Evolutionary conservation across 1,284 basidiomycete genomes (phyloP), one percentile per base, ranked within the genome.

Genomic region (Ceratobasidium sp.): DNA sequence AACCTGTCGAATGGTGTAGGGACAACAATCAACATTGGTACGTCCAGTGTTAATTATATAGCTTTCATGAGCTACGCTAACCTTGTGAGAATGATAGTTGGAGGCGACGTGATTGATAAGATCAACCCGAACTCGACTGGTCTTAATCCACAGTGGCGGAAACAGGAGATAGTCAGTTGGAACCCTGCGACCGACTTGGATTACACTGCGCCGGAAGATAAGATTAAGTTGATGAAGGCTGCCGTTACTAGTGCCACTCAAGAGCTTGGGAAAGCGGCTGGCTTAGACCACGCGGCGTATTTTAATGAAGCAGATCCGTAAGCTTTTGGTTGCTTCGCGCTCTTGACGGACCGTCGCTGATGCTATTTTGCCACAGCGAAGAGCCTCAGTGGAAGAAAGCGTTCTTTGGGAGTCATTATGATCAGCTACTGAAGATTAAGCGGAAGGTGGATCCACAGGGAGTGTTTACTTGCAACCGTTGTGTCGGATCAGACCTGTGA

Each of bases 131-230:
- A 84, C 58, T 85, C 86, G 1, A 84, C 83, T 10, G 87, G 87
- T 18, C 76, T 88, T 28, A 86, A 88, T 79, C 88, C 87, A 6
- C 85, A 85, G 3, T 89, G 87, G 87, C 83, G 88, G 6, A 83
- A 84, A 9, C 55, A 72, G 6, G 85, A 86, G 1, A 55, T 88
- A 26, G 81, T 83, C 7, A 82, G 86, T 64, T 77, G 82, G 10
- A 53, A 81, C 12, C 79, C 82, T 20, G 81, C 73, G 6, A 63
- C 67, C 4, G 39, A 9, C 4, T 88, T 87, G 87, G 71, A 80
- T 0, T 86, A 87, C 40, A 84, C 83, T 5, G 60, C 84, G 1
- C 78, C 84, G 0, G 64, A 79, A 3, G 46, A 49, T 12, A 49
- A 13, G 13, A 49, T 49, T 20, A 20, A 20, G 20, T 20, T 15